Evolutionary conservation across 1,139 yeast genomes (phyloP).

Genomic region (Pichia sp.): DNA sequence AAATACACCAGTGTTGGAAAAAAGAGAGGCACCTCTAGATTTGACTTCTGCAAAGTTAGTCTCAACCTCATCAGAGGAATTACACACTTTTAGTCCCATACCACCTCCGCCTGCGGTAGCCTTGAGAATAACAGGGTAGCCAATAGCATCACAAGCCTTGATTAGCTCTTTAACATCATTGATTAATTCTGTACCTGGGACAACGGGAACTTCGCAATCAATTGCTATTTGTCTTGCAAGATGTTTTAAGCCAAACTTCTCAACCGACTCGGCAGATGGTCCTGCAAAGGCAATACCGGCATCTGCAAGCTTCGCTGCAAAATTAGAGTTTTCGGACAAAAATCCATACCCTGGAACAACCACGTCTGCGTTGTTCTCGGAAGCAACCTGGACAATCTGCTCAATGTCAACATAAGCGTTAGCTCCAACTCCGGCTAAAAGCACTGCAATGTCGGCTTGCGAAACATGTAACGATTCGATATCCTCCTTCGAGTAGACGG

Average conservation of each 20-base stretch:
- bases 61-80: constrained; percentile 35
- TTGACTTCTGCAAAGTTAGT: constrained; percentile 38
- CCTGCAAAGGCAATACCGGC: constrained; percentile 44
- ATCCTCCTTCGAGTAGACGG: constrained; percentile 43
- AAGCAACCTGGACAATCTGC: constrained; percentile 40
- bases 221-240: constrained; percentile 35
- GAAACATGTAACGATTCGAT: constrained; percentile 40
- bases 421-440: constrained; percentile 39
- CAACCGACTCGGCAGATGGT: constrained; percentile 39
- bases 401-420: constrained; percentile 44
- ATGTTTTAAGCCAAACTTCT: constrained; percentile 38
- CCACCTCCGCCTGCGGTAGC: constrained; percentile 56
- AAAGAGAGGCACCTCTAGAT: constrained; percentile 42
- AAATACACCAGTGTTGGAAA: constrained; percentile 42
- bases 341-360: constrained; percentile 49
- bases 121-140: constrained; percentile 46
- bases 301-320: constrained; percentile 38
- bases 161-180: constrained; percentile 34
- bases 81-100: constrained; percentile 45
- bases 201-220: constrained; percentile 40
- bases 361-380: constrained; percentile 37
- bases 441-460: constrained; percentile 35
- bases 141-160: constrained; percentile 37
- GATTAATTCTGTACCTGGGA: constrained; percentile 46
- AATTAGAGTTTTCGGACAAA: constrained; percentile 41